These are phyloP conservation scores for Astrothelium subdiscretum DNA, from an alignment of 495 filamentous ascomycete species.

Conservation along the genomic window DNA sequence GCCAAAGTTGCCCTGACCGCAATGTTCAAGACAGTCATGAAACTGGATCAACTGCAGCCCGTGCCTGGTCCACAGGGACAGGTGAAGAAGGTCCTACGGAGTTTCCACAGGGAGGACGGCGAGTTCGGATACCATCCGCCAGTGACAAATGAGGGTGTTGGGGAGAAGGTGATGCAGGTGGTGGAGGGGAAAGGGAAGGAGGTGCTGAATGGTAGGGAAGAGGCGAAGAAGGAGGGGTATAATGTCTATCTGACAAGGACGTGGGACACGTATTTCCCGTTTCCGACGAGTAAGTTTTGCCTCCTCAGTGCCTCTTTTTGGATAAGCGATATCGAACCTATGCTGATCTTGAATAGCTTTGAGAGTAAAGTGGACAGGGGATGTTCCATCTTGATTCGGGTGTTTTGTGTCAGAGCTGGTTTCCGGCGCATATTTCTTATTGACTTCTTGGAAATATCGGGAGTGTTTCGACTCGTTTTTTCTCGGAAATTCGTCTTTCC, in stretches of 20 bases:
- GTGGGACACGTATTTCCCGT: slow-evolving; percentile 26
- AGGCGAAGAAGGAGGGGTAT: slow-evolving; percentile 7
- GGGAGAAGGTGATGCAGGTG: slow-evolving; percentile 4
- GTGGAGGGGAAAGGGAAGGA: slow-evolving; percentile 1
- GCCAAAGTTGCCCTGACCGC: slow-evolving; percentile 25
- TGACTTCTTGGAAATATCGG: too few relatives aligned
- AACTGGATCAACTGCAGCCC: slow-evolving; percentile 18
- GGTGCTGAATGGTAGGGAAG: background rate
- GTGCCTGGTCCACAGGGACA: slow-evolving; percentile 24
- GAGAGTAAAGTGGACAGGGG: slow-evolving; percentile 12
- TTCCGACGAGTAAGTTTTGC: slow-evolving; percentile 27
- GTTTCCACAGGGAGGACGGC: background rate
- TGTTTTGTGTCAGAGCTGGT: background rate
- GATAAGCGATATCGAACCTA: background rate
- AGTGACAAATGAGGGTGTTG: background rate
- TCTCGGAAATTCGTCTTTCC: too few relatives aligned
- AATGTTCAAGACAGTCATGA: slow-evolving; percentile 25
- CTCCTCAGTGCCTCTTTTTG: background rate
- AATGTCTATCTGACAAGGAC: slow-evolving; percentile 29
- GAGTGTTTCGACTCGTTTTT: too few relatives aligned
- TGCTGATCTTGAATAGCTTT: slow-evolving; percentile 6
- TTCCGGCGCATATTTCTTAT: background rate
- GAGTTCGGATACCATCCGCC: background rate
- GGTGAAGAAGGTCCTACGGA: slow-evolving; percentile 22
- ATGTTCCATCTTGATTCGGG: background rate